Conservation (phyloP, 2,329 filamentous ascomycete genomes). For the Berkeleyomyces basicola region DNA sequence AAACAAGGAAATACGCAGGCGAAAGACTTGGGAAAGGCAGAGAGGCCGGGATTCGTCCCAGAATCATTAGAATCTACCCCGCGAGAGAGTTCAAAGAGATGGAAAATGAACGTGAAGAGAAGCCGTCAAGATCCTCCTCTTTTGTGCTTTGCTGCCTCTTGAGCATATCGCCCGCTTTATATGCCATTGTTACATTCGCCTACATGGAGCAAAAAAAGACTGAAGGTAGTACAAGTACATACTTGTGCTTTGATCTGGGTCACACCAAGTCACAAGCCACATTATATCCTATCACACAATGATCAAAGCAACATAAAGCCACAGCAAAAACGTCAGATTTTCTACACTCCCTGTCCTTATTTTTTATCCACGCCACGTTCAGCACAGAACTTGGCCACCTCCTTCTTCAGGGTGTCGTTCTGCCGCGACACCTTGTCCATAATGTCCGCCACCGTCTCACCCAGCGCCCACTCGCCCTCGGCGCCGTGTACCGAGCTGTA, state of each 20-base stretch:
- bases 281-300: background rate
- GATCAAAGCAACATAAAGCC: background rate
- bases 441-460: conserved; percentile 36
- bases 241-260: background rate
- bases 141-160: background rate
- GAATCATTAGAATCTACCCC: too few relatives aligned
- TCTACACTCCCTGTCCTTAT: background rate
- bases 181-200: background rate
- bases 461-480: conserved; percentile 27
- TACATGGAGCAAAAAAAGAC: background rate
- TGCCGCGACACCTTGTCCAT: conserved; percentile 51
- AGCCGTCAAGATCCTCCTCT: background rate
- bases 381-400: conserved; percentile 58
- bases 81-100: too few relatives aligned
- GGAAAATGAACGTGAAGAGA: background rate
- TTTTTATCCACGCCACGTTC: conserved; percentile 33
- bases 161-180: background rate
- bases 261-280: background rate
- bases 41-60: too few relatives aligned
- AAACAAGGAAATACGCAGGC: background rate
- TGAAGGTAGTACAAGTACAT: background rate
- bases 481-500: conserved; percentile 30
- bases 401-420: conserved; percentile 49
- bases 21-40: too few relatives aligned
- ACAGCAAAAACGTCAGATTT: background rate